These are phyloP conservation scores for Beauveria scarabaeidicola DNA, from an alignment of 2,329 filamentous ascomycete genomes.

Conservation along the genomic window DNA sequence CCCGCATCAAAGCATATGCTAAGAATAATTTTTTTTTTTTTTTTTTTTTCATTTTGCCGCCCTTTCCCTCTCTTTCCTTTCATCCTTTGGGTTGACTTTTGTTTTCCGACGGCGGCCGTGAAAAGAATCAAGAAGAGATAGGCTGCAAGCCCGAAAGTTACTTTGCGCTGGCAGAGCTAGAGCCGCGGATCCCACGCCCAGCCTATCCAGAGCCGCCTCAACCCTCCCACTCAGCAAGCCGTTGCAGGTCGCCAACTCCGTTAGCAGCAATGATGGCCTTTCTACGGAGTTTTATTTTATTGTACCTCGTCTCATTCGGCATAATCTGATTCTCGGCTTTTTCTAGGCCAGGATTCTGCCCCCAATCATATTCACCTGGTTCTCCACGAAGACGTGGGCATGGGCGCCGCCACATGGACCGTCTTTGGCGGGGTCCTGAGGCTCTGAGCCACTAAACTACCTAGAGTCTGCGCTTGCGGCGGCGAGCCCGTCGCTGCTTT, in stretches of 20 bases:
- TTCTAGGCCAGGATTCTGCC: background rate
- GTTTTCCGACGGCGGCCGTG: background rate
- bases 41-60: background rate
- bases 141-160: background rate
- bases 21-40: too few relatives aligned
- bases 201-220: slow-evolving; percentile 9
- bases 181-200: background rate
- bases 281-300: background rate
- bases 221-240: slow-evolving; percentile 1
- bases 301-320: background rate
- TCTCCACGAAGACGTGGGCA: slow-evolving; percentile 3
- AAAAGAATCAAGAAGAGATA: background rate
- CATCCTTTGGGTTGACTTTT: background rate
- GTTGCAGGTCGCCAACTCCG: background rate
- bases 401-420: slow-evolving; percentile 4
- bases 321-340: background rate
- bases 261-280: background rate
- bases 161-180: background rate
- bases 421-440: background rate
- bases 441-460: background rate
- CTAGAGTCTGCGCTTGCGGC: background rate
- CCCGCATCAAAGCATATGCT: too few relatives aligned
- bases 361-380: background rate
- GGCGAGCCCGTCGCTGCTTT: slow-evolving; percentile 4
- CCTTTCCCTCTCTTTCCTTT: background rate